Base-by-base conservation (phyloP, 257 asterid species). In the Rehmannia glutinosa region DNA sequence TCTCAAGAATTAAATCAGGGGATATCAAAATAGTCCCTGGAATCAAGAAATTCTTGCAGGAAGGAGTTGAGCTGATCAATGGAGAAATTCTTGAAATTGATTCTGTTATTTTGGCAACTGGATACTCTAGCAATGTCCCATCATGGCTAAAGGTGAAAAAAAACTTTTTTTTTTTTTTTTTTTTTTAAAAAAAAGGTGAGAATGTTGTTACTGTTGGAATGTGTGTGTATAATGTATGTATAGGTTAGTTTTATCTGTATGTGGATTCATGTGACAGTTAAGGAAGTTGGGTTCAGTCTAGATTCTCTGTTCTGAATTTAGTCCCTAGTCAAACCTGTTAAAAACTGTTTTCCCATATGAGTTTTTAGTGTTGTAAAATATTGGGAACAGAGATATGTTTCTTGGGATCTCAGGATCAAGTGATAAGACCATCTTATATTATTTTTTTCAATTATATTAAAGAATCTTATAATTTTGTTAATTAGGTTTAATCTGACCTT, bases 91-190 rank as follows among this genome's bases (percentile, higher is more conserved):
- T 85, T 69, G 82, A 80, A 5, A 53, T 85, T 62, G 96, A 93
- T 71, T 80, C 84, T 67, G 89, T 90, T 5, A 79, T 93, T 50
- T 65, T 85, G 67, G 97, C 99, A 0, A 93, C 99, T 38, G 99
- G 99, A 11, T 93, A 93, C 69, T 72, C 87, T 53, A 93, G 96
- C 95, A 93, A 93, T 82, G 96, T 93, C 17, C 96, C 96, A 4
- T 81, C 91, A 23, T 93, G 99, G 99, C 71, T 93, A 36, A 84
- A 90, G 96, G 97, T 93, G 28, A 49, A 8, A 1, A 4, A 78
- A 78, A 64, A 24, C 8, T 27, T 24, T 28, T 0, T n/a, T 51
- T 36, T 38, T 6, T 38, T 8, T 38, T 38, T 38, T 38, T 38
- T 8, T 32, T 32, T n/a, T n/a, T n/a, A n/a, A n/a, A 32, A 32